A percentile compares a stretch with the other conserved stretches of the same genome.
Conservation (phyloP, 345 rosid species). For the Excoecaria cochinchinensis region DNA sequence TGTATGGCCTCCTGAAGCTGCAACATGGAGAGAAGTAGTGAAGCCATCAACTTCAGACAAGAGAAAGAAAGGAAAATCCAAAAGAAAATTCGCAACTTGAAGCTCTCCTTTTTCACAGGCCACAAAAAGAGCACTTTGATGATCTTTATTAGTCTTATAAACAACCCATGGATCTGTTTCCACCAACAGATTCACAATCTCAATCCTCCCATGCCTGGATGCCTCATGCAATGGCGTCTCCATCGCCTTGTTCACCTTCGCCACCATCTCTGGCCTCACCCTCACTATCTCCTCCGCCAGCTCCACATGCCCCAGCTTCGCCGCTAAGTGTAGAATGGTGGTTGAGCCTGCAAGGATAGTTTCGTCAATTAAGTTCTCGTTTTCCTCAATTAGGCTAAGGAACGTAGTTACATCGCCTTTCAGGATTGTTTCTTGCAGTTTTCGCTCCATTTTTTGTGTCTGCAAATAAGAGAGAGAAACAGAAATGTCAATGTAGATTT, state of each 20-base stretch:
- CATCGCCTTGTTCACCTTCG: conserved; percentile 30
- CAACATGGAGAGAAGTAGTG: conserved; percentile 40
- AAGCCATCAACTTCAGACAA: conserved; percentile 33
- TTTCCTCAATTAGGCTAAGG: conserved; percentile 19
- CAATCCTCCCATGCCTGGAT: conserved; percentile 39
- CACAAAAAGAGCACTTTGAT: conserved; percentile 25
- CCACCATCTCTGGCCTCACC: conserved; percentile 39
- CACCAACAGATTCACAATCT: conserved; percentile 33
- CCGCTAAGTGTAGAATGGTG: conserved; percentile 44
- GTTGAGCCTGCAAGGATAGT: conserved; percentile 18
- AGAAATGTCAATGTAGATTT: neutral
- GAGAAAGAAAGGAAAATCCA: conserved; percentile 26
- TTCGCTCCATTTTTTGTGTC: conserved; percentile 25
- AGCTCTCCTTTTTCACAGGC: conserved; percentile 35
- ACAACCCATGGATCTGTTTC: conserved; percentile 28
- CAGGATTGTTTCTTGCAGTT: conserved; percentile 23
- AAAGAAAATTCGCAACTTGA: conserved; percentile 27
- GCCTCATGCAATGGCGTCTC: conserved; percentile 56
- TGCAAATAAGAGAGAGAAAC: neutral
- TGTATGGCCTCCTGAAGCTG: conserved; percentile 38
- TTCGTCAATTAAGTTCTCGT: conserved; percentile 17
- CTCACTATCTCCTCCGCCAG: conserved; percentile 42
- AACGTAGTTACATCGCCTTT: conserved; percentile 26
- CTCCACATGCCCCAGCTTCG: conserved; percentile 40
- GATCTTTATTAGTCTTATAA: conserved; percentile 15